A percentile compares a stretch with the other conserved stretches of the same genome.
phyloP scores from a whole-genome alignment of 345 rosid genomes.

The Lepidium sativum region DNA sequence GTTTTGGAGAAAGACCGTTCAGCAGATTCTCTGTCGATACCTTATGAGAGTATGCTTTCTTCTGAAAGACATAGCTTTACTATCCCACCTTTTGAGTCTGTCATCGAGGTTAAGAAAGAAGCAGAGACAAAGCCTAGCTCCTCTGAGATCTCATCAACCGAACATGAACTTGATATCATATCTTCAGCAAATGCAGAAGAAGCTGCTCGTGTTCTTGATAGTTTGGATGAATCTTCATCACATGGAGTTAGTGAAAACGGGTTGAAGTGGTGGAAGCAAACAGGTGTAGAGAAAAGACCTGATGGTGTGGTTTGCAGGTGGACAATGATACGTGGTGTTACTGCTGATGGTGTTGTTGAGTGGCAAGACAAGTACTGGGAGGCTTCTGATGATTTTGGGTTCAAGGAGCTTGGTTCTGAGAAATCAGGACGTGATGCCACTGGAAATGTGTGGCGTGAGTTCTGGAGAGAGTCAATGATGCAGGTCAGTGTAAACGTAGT shows the following conservation, averaged over 20 bases:
- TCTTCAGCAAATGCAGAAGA: conserved; percentile 66
- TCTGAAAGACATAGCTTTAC: conserved; percentile 25
- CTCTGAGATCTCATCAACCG: conserved; percentile 33
- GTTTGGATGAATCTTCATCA: conserved; percentile 36
- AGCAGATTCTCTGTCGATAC: conserved; percentile 49
- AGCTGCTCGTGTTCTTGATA: conserved; percentile 63
- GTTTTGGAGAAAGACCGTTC: conserved; percentile 53
- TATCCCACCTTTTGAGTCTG: conserved; percentile 72
- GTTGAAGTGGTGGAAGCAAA: conserved; percentile 84
- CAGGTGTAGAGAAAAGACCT: conserved; percentile 61
- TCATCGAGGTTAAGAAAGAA: conserved; percentile 39
- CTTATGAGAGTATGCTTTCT: conserved; percentile 59
- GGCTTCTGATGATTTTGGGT: conserved; percentile 80
- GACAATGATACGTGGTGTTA: conserved; percentile 84
- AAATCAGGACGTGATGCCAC: conserved; percentile 81
- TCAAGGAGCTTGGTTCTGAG: conserved; percentile 96
- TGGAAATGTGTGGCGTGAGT: conserved; percentile 87
- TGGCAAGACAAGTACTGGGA: conserved; percentile 99
- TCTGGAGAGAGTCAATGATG: conserved; percentile 83
- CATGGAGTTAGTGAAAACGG: conserved; percentile 53
- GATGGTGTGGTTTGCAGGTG: conserved; percentile 87
- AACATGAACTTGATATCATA: conserved; percentile 35
- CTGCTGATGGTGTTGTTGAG: conserved; percentile 67
- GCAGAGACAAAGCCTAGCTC: conserved; percentile 24
- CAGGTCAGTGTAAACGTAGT: conserved; percentile 46